Evolutionary conservation across 2,329 filamentous ascomycete genomes (phyloP).

Genomic region (Fusarium sp.): DNA sequence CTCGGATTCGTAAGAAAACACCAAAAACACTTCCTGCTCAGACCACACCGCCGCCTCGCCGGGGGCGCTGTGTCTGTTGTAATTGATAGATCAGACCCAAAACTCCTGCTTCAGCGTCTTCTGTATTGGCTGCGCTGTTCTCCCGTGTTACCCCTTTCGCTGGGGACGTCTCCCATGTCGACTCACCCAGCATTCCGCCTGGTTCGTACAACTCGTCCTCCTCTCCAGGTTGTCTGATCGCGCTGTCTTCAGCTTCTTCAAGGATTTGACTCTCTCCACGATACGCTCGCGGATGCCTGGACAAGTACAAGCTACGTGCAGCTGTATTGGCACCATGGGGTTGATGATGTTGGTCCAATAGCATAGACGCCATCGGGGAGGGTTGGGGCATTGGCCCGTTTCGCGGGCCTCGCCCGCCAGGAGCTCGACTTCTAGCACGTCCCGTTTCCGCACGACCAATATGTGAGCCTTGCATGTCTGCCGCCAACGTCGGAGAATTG

Average conservation of each 20-base stretch:
- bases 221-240: conserved; percentile 62
- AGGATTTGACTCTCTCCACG: conserved; percentile 67
- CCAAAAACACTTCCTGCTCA: conserved; percentile 27
- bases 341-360: conserved; percentile 83
- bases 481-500: conserved; percentile 71
- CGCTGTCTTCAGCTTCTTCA: conserved; percentile 67
- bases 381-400: conserved; percentile 62
- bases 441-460: conserved; percentile 61
- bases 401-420: conserved; percentile 51
- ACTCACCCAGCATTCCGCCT: conserved; percentile 68
- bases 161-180: conserved; percentile 72
- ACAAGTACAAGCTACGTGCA: conserved; percentile 63
- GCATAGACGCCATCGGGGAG: conserved; percentile 79
- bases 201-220: conserved; percentile 68
- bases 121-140: conserved; percentile 63
- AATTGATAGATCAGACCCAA: conserved; percentile 72
- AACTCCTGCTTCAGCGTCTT: conserved; percentile 68
- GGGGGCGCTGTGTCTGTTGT: conserved; percentile 69
- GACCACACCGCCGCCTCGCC: conserved; percentile 60
- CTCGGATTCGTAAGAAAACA: not conserved
- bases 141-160: conserved; percentile 66
- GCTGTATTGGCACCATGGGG: conserved; percentile 67
- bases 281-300: conserved; percentile 61
- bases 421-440: conserved; percentile 59
- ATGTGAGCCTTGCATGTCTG: conserved; percentile 69